Percentiles rank a stretch among this genome's conserved stretches.
phyloP scores from a whole-genome alignment of 139 green algal genomes.

The Monoraphidium neglectum region DNA sequence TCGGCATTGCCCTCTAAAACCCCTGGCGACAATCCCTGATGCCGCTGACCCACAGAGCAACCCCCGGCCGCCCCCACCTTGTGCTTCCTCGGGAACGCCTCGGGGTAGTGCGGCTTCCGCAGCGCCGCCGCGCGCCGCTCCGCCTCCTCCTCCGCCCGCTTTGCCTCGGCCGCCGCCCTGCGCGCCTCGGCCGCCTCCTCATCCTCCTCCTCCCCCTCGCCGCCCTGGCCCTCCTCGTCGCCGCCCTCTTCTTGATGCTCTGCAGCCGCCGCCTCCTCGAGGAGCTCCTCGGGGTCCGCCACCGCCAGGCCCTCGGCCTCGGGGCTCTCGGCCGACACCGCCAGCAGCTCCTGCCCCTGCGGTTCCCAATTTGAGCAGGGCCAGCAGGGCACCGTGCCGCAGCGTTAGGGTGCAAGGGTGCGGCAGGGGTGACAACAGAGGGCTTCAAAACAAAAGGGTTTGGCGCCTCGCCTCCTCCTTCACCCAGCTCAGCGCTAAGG shows the following conservation, averaged over 20 bases:
- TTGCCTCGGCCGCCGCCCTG: background rate
- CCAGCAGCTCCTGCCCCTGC: constrained; percentile 21
- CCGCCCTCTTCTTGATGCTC: constrained; percentile 3
- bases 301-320: constrained; percentile 24
- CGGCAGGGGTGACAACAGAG: too few relatives aligned
- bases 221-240: background rate
- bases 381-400: too few relatives aligned
- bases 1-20: too few relatives aligned
- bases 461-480: too few relatives aligned
- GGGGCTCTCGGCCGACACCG: constrained; percentile 1
- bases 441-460: too few relatives aligned
- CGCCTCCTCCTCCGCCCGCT: background rate
- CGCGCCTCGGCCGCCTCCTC: background rate
- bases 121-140: background rate
- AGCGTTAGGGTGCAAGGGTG: too few relatives aligned
- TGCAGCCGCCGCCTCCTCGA: constrained; percentile 3
- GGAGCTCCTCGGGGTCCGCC: constrained; percentile 8
- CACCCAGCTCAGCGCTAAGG: too few relatives aligned
- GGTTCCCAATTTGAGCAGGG: too few relatives aligned
- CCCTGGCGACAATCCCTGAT: too few relatives aligned
- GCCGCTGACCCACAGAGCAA: too few relatives aligned
- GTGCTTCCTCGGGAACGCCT: background rate
- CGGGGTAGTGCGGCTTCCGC: background rate
- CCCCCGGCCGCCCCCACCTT: too few relatives aligned
- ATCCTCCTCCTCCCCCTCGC: background rate